phyloP scores from a whole-genome alignment of 73 alveolate genomes.

The Chromera velia region DNA sequence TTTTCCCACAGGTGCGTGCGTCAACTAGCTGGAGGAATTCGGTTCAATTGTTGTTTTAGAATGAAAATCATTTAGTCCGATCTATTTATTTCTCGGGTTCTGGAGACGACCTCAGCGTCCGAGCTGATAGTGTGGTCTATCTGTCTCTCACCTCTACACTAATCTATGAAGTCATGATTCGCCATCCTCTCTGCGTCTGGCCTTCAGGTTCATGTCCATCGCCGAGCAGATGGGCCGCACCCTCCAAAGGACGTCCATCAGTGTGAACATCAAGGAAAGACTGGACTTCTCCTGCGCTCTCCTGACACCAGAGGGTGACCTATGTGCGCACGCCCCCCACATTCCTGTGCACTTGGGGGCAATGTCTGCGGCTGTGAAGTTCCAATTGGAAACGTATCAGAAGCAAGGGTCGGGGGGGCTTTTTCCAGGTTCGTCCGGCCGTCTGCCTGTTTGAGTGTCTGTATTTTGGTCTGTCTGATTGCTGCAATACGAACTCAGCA shows the following conservation, averaged over 20 bases:
- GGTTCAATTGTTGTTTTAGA: no score
- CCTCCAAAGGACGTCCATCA: slow-evolving; percentile 63
- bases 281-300: slow-evolving; percentile 82
- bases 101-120: no score
- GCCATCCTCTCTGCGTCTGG: slow-evolving; percentile 19
- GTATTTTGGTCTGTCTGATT: no score
- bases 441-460: no score
- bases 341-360: slow-evolving; percentile 85
- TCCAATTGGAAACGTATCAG: slow-evolving; percentile 52
- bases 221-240: slow-evolving; percentile 86
- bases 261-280: slow-evolving; percentile 75
- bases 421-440: no score
- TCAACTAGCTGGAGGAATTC: neutral
- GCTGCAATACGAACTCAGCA: no score
- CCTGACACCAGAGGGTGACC: slow-evolving; percentile 66
- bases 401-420: slow-evolving; percentile 60
- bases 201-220: slow-evolving; percentile 66
- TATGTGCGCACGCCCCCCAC: slow-evolving; percentile 88
- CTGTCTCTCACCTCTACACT: no score
- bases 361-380: slow-evolving; percentile 78
- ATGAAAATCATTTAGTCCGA: no score
- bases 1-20: slow-evolving; percentile 52
- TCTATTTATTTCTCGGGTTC: no score
- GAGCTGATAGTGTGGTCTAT: no score
- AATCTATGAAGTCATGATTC: no score